Evolutionary conservation across 164 flowering plant species (phyloP).

Genomic region (Brasenia schreberi): DNA sequence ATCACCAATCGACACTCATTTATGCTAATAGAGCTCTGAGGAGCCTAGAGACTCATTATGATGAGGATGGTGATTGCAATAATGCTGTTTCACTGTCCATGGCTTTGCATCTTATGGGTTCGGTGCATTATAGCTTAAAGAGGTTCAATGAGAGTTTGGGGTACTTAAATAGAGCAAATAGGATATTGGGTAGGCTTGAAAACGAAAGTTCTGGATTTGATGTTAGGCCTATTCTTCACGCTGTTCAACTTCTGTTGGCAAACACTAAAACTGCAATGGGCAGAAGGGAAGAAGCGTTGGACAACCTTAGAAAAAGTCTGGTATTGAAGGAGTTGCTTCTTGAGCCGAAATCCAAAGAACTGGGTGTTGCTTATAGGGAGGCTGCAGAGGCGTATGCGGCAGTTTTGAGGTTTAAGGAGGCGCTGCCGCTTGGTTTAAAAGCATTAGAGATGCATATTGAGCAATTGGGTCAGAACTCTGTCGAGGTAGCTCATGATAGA

Average conservation of each 20-base stretch:
- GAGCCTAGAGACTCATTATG: slow-evolving; percentile 12
- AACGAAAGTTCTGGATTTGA: slow-evolving; percentile 37
- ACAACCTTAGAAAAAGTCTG: slow-evolving; percentile 45
- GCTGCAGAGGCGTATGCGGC: slow-evolving; percentile 67
- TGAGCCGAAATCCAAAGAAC: slow-evolving; percentile 51
- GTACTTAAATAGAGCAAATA: slow-evolving; percentile 60
- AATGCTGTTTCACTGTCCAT: slow-evolving; percentile 51
- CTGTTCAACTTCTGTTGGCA: slow-evolving; percentile 54
- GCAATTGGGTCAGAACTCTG: slow-evolving; percentile 55
- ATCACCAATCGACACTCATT: slow-evolving; percentile 45
- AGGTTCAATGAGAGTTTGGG: slow-evolving; percentile 68
- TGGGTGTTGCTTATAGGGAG: slow-evolving; percentile 64
- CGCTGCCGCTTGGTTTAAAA: slow-evolving; percentile 57
- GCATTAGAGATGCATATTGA: slow-evolving; percentile 58
- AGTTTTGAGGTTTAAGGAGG: slow-evolving; percentile 74
- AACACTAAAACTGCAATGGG: slow-evolving; percentile 81
- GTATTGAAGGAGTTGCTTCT: slow-evolving; percentile 60
- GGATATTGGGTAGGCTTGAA: slow-evolving; percentile 38
- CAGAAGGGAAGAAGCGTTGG: slow-evolving; percentile 75
- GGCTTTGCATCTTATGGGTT: slow-evolving; percentile 77
- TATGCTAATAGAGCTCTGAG: slow-evolving; percentile 62
- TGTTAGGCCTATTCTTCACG: slow-evolving; percentile 51
- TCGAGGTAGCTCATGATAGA: slow-evolving; percentile 85
- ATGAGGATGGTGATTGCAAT: slow-evolving; percentile 19
- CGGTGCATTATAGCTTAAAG: slow-evolving; percentile 44